phyloP scores from a whole-genome alignment of 805 yeast species.

The Zygosaccharomyces bisporus region DNA sequence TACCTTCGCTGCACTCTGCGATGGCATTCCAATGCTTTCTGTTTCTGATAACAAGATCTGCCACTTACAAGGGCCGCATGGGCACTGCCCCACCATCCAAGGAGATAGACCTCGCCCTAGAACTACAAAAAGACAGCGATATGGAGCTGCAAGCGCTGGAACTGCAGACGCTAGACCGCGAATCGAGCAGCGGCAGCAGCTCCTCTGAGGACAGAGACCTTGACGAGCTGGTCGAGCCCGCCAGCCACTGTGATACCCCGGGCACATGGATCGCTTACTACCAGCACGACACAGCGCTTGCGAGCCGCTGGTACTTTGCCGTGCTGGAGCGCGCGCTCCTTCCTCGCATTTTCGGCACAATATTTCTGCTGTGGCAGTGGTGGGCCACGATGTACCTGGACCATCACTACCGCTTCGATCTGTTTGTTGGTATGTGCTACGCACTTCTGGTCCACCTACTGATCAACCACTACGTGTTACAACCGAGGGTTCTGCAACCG shows the following conservation, averaged over 20 bases:
- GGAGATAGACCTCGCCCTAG: not conserved
- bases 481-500: constrained; percentile 33
- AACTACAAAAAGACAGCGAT: not conserved
- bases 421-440: constrained; percentile 53
- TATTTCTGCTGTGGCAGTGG: constrained; percentile 57
- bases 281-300: constrained; percentile 12
- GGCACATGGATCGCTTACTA: constrained; percentile 16
- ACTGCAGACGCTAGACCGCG: not conserved
- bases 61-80: constrained; percentile 22
- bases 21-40: constrained; percentile 53
- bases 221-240: not conserved
- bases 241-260: not conserved
- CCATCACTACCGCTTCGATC: constrained; percentile 67
- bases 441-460: constrained; percentile 44
- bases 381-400: constrained; percentile 73
- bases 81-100: not conserved
- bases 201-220: constrained; percentile 1
- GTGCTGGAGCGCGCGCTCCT: constrained; percentile 27
- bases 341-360: constrained; percentile 36
- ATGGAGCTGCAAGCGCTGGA: not conserved
- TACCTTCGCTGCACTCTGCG: constrained; percentile 61
- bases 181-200: not conserved
- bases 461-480: constrained; percentile 39
- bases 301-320: constrained; percentile 24
- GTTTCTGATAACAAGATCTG: constrained; percentile 41